phyloP scores from a whole-genome alignment of 768 basidiomycete species.

The Kondoa subrosea region DNA sequence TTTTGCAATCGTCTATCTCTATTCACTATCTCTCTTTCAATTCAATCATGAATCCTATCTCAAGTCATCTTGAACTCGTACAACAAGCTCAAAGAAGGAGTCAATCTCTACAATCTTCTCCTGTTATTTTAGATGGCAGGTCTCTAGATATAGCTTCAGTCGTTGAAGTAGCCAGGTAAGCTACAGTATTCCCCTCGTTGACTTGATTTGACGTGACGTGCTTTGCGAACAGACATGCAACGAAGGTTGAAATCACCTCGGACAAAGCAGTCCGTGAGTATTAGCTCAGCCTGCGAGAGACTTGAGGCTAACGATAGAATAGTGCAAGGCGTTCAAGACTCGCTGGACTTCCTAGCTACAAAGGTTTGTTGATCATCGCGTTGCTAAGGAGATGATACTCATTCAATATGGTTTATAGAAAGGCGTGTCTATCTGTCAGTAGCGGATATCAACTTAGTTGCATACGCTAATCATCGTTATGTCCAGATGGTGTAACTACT shows the following conservation, averaged over 20 bases:
- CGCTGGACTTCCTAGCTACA: not conserved
- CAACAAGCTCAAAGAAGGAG: not conserved
- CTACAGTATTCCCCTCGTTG: not conserved
- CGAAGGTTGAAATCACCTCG: not conserved
- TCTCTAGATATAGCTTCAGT: not conserved
- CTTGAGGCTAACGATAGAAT: not conserved
- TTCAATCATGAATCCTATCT: not conserved
- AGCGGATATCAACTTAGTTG: too few species aligned
- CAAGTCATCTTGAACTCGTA: not conserved
- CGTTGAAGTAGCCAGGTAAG: not conserved
- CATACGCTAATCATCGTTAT: too few species aligned
- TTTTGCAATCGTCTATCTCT: not conserved
- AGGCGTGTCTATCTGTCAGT: too few species aligned
- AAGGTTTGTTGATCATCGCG: not conserved
- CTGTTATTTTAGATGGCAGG: not conserved
- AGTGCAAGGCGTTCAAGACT: not conserved
- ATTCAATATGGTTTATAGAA: too few species aligned
- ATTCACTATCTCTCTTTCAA: not conserved
- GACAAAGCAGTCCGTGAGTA: not conserved
- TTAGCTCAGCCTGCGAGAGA: not conserved
- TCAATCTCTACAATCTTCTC: constrained; percentile 6
- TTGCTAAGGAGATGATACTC: too few species aligned
- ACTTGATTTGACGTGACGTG: not conserved
- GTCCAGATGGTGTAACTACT: too few species aligned
- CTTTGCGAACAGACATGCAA: not conserved